phyloP scores from a whole-genome alignment of 2,329 filamentous ascomycete species.

The Zelopaecilomyces penicillatus region DNA sequence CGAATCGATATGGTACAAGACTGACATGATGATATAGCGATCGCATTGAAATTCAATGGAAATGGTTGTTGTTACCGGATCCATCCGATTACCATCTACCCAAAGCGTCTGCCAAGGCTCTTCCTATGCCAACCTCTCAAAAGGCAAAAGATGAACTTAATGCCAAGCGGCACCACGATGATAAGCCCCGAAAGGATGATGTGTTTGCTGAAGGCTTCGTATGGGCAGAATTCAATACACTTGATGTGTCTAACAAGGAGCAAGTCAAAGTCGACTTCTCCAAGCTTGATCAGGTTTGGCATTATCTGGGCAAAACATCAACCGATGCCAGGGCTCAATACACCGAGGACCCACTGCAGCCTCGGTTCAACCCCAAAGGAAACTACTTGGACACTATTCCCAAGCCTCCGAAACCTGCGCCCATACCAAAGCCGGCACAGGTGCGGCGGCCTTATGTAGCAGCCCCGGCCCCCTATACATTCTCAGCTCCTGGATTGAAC shows the following conservation, averaged over 20 bases:
- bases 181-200: constrained; percentile 57
- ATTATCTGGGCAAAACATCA: constrained; percentile 77
- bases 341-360: constrained; percentile 61
- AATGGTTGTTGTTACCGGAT: constrained; percentile 70
- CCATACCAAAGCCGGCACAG: constrained; percentile 14
- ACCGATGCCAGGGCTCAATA: constrained; percentile 89
- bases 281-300: constrained; percentile 72
- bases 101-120: constrained; percentile 65
- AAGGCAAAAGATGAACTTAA: constrained; percentile 61
- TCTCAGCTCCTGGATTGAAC: constrained; percentile 38
- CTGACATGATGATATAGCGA: constrained; percentile 50
- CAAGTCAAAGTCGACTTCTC: constrained; percentile 63
- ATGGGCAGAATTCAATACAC: constrained; percentile 73
- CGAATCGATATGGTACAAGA: not conserved
- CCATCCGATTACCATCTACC: constrained; percentile 61
- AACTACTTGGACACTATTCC: constrained; percentile 66
- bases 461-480: constrained; percentile 6
- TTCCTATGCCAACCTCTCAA: constrained; percentile 58
- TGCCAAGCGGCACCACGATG: constrained; percentile 52
- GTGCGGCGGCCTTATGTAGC: constrained; percentile 19
- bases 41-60: constrained; percentile 72
- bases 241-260: constrained; percentile 46
- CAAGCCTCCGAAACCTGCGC: constrained; percentile 37
- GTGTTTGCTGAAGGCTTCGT: constrained; percentile 58
- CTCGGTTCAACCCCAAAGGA: constrained; percentile 57